A percentile compares a stretch with the other conserved stretches of the same genome.
Evolutionary conservation across 768 basidiomycete genomes (phyloP).

Genomic region (Russula lepida): DNA sequence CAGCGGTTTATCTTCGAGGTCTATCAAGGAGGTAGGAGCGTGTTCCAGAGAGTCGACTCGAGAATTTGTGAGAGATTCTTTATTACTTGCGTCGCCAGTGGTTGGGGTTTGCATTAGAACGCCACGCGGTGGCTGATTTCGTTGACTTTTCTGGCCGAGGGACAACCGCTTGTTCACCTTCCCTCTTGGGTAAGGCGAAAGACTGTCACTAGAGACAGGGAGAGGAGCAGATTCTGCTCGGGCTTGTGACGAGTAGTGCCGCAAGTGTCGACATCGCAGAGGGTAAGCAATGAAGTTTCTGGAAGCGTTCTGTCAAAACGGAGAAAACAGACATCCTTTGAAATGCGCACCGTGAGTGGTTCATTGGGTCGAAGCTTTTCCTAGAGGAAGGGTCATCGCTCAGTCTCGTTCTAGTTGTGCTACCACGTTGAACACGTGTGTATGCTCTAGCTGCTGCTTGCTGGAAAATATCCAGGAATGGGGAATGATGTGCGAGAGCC

Average conservation of each 20-base stretch:
- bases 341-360: background rate
- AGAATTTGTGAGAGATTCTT: background rate
- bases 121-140: background rate
- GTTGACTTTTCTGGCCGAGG: background rate
- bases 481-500: constrained; percentile 18
- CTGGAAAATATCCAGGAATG: constrained; percentile 37
- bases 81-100: background rate
- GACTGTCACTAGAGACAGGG: background rate
- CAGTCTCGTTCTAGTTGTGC: background rate
- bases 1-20: background rate
- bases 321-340: background rate
- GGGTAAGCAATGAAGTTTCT: background rate
- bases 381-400: background rate
- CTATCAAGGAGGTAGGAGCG: background rate
- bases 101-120: background rate
- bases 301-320: background rate
- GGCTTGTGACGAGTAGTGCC: constrained; percentile 5
- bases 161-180: background rate
- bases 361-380: background rate
- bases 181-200: background rate
- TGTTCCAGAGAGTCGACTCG: background rate
- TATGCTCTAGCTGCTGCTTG: constrained; percentile 46
- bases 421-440: constrained; percentile 22
- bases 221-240: background rate
- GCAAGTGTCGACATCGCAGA: background rate